Base-by-base conservation (phyloP, 2,329 filamentous ascomycete genomes). In the Cylindrodendrum hubeiense region DNA sequence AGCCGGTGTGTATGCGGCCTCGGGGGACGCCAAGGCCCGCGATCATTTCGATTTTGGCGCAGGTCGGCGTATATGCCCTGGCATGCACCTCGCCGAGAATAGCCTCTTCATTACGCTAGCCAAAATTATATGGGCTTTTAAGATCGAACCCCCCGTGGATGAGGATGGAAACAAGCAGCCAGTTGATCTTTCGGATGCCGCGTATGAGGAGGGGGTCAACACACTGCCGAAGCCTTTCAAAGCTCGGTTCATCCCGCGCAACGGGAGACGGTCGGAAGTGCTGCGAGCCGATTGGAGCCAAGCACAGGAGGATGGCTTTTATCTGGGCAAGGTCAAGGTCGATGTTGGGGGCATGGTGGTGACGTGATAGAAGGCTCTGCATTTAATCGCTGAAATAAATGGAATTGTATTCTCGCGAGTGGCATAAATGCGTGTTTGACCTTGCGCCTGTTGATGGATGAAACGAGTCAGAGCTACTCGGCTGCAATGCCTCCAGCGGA, bases 31-130 rank as follows among this genome's bases (percentile, higher is more conserved):
- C 17, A 52, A 60, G 10, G 60, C 67, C 6, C 77, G 80, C 8
- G 80, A 83, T 63, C 84, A 86, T 67, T 86, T 82, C 65, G 77
- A 77, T 3, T 86, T 84, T 69, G 84, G 84, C 5, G 79, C 77
- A 13, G 84, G 84, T 1, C 77, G 84, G 1, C 79, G 84, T 7
- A 80, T 86, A 24, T 86, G 84, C 65, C 80, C 80, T 0, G 84
- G 84, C 0, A 82, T 84, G 13, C 82, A 86, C 61, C 77, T 87
- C 5, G 83, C 83, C 3, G 84, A 86, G 71, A 67, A 65, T 33
- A 62, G 56, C 47, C 56, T 67, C 15, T 67, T 65, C 34, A 65
- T 67, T 41, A 57, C 57, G 9, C 21, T 67, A 26, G 65, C 65
- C 41, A 61, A 62, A 57, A 30, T 65, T 2, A 21, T 67, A 26